These are phyloP conservation scores for Cryptococcus hybrid DNA, from an alignment of 1,284 basidiomycete species.

Conservation along the genomic window DNA sequence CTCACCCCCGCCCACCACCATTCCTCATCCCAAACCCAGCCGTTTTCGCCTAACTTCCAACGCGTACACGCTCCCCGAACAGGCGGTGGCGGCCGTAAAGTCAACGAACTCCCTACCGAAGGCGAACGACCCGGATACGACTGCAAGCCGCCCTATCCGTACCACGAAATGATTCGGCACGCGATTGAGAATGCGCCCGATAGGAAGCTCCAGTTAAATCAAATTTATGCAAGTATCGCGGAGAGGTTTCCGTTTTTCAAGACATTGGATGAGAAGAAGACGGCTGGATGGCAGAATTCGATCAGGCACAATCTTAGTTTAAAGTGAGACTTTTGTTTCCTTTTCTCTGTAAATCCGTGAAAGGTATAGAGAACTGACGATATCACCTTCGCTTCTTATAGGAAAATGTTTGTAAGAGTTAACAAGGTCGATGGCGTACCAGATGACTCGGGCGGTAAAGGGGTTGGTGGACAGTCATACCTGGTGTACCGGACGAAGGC, in stretches of 20 bases:
- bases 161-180: slow-evolving; percentile 49
- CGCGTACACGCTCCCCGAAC: not conserved
- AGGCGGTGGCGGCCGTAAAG: slow-evolving; percentile 23
- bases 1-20: too few relatives aligned
- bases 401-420: slow-evolving; percentile 51
- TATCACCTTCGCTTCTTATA: slow-evolving; percentile 10
- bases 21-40: too few relatives aligned
- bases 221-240: slow-evolving; percentile 47
- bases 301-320: slow-evolving; percentile 50
- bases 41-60: not conserved
- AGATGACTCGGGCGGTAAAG: slow-evolving; percentile 47
- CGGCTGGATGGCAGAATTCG: slow-evolving; percentile 49
- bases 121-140: slow-evolving; percentile 42
- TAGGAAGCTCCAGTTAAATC: slow-evolving; percentile 40
- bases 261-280: slow-evolving; percentile 48
- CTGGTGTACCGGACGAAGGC: slow-evolving; percentile 47
- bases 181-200: slow-evolving; percentile 48
- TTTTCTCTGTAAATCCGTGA: too few relatives aligned
- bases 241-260: slow-evolving; percentile 51
- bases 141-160: slow-evolving; percentile 49
- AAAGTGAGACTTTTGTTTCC: slow-evolving; percentile 34
- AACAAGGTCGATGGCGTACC: slow-evolving; percentile 44
- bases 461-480: slow-evolving; percentile 51
- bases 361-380: too few relatives aligned
- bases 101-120: slow-evolving; percentile 42